Base-by-base conservation (phyloP, 208 protist species). In the Leishmania martiniquensis region DNA sequence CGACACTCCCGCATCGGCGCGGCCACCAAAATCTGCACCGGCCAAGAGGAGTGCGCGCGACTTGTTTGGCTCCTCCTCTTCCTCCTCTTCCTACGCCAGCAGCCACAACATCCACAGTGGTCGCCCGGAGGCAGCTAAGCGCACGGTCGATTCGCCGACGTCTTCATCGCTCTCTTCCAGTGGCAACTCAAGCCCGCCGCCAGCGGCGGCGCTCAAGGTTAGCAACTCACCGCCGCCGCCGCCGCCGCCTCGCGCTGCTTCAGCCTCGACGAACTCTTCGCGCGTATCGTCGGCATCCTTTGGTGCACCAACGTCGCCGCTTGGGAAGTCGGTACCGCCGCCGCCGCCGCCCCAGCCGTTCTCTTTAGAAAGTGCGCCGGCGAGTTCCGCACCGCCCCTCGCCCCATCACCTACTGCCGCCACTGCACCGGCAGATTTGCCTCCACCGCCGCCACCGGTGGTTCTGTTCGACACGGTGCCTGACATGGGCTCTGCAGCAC, bases 381-480 rank as follows among this genome's bases (percentile, higher is more conserved):
- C 44, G 47, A 13, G 12, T 55, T 49, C 10, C 6, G 29, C 72
- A 39, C 45, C 44, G 10, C 67, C 49, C 57, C 44, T 57, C 6
- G 39, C 39, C 25, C 63, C 34, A 34, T 22, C 39, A 13, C 63
- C 52, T 45, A 20, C 45, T 29, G 29, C 51, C 49, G 22, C 29
- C 9, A 42, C 32, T 20, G 51, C 22, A 20, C 3, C 44, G n/a
- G 45, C 69, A 25, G 52, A 25, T 39, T 13, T 29, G 49, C 37
- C 52, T 39, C 51, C 72, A 12, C 78, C 72, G 17, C 72, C 72
- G 15, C 78, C 78, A 52, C 78, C 78, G 25, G 72, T 77, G 12
- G 77, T 77, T 57, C 10, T 66, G 2, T 82, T 77, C 37, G 85
- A 78, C 37, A 81, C 80, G 2, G 62, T 60, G 7, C 10, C 57